Percentiles rank a stretch among this genome's conserved stretches.
Evolutionary conservation across 805 yeast genomes (phyloP).

Genomic region (Blastobotrys americana): DNA sequence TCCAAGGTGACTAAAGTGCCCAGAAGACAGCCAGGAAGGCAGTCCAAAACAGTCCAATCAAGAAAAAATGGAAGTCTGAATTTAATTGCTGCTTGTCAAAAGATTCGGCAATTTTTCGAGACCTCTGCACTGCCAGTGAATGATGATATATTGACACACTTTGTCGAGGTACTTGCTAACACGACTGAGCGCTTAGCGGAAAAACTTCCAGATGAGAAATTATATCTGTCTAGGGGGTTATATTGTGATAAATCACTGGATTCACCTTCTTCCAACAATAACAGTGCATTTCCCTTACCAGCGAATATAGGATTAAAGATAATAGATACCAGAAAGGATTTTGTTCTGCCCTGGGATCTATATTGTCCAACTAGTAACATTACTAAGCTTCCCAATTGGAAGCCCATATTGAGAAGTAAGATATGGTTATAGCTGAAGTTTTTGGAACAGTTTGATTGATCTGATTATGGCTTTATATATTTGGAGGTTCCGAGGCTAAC

Average conservation of each 20-base stretch:
- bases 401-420: constrained; percentile 24
- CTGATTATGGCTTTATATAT: too few species aligned
- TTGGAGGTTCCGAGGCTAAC: too few species aligned
- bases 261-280: too few species aligned
- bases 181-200: neutral
- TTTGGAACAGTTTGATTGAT: neutral
- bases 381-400: constrained; percentile 28
- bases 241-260: neutral
- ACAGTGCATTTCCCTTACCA: constrained; percentile 13
- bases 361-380: constrained; percentile 30
- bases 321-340: constrained; percentile 14
- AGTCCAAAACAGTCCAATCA: too few species aligned
- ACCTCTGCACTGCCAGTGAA: neutral
- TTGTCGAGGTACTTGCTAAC: neutral
- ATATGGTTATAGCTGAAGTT: neutral
- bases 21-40: too few species aligned
- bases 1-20: too few species aligned
- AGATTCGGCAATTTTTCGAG: neutral
- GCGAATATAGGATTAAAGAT: constrained; percentile 8
- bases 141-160: neutral
- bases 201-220: neutral
- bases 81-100: neutral
- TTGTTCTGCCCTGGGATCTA: constrained; percentile 32
- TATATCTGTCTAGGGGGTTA: neutral
- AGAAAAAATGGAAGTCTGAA: too few species aligned